Percentiles rank a stretch among this genome's conserved stretches.
phyloP scores from a whole-genome alignment of 176 grass and related monocot genomes.

The Oryza punctata region DNA sequence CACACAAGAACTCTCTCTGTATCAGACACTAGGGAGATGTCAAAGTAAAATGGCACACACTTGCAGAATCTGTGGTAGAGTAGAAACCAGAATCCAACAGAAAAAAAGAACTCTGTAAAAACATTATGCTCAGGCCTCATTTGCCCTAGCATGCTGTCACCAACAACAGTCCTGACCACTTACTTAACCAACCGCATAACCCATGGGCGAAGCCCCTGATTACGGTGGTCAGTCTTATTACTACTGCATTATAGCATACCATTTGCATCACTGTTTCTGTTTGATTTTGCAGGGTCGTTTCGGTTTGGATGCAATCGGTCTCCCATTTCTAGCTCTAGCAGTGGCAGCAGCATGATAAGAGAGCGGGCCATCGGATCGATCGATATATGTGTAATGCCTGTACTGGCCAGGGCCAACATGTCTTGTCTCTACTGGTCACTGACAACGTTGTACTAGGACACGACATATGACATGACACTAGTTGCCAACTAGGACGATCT shows the following conservation, averaged over 20 bases:
- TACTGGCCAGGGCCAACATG: background rate
- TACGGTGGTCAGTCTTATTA: no score
- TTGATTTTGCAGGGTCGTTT: background rate
- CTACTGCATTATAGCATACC: no score
- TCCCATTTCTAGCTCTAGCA: background rate
- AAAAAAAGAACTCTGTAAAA: background rate
- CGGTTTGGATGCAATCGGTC: slow-evolving; percentile 1
- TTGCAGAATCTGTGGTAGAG: no score
- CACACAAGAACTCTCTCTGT: background rate
- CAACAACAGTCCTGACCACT: background rate
- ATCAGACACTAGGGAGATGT: background rate
- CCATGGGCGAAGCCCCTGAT: no score
- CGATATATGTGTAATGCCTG: no score
- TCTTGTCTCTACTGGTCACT: background rate
- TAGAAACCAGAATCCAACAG: background rate
- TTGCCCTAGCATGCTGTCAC: background rate
- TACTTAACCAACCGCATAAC: no score
- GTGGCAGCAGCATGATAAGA: background rate
- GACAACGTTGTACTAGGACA: background rate
- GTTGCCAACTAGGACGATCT: no score
- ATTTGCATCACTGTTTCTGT: background rate
- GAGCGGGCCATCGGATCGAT: no score
- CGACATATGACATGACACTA: background rate
- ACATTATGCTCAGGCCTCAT: background rate
- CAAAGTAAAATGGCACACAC: background rate